Evolutionary conservation across 2,329 filamentous ascomycete species (phyloP).

Genomic region (Ceratocystis smalleyi): DNA sequence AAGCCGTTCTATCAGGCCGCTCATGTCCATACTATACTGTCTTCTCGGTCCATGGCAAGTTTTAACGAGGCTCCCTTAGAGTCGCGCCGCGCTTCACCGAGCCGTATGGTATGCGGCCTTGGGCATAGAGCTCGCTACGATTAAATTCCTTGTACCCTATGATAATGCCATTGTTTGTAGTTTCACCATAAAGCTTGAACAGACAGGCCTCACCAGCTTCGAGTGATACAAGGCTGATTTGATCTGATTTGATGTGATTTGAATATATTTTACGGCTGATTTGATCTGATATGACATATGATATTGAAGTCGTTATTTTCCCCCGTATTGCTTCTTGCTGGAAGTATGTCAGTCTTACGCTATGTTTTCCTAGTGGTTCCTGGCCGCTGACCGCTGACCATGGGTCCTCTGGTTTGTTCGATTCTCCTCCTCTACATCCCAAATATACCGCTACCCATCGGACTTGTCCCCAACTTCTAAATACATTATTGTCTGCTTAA

Average conservation of each 20-base stretch:
- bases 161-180: not conserved
- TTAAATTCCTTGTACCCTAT: not conserved
- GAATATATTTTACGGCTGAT: no score
- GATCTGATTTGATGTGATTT: not conserved
- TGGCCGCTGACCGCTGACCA: not conserved
- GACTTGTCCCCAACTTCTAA: not conserved
- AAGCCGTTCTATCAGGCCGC: not conserved
- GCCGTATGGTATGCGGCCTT: not conserved
- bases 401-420: not conserved
- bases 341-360: not conserved
- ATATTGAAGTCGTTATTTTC: not conserved
- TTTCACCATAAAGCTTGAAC: not conserved
- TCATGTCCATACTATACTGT: not conserved
- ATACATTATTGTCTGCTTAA: not conserved
- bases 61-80: not conserved
- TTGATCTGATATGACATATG: not conserved
- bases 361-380: not conserved
- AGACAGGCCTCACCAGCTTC: not conserved
- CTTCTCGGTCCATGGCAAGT: not conserved
- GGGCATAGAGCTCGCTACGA: not conserved
- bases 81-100: not conserved
- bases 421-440: not conserved
- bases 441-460: not conserved
- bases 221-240: not conserved
- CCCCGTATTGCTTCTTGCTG: not conserved